Base-by-base conservation (phyloP, 1,284 basidiomycete genomes). In the Cutaneotrichosporon cutaneum region DNA sequence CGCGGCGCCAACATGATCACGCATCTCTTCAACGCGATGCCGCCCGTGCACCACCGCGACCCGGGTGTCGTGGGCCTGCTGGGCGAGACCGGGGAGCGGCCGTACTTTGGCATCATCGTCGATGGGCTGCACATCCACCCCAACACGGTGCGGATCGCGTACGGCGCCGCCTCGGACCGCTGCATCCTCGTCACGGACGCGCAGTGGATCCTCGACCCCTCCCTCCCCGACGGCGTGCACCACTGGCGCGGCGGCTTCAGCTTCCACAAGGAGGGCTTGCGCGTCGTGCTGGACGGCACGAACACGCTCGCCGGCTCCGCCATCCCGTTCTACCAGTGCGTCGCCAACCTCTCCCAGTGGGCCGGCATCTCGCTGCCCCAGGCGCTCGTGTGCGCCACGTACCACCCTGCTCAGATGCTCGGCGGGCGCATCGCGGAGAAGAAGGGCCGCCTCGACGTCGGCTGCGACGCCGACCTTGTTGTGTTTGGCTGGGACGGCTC, bases 101-200 rank as follows among this genome's bases (percentile, higher is more conserved):
- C 92, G 21, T 93, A 86, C 79, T 95, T 90, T 72, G 91, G 90
- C 58, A 81, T 94, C 63, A 95, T 95, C 64, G 91, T 92, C 13
- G 92, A 95, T 74, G 92, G 92, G 0, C 87, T 92, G 61, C 92
- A 95, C 76, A 90, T 87, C 27, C 92, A 94, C 77, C 92, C 92
- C 4, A 91, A 92, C 77, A 90, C 90, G 51, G 90, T 94, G 58
- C 83, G 90, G 69, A 82, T 94, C 63, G 92, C 92, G 1, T 94
- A 94, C 76, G 85, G 87, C 39, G 85, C 89, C 0, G 87, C 88
- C 69, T 88, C 89, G 1, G 87, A 90, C 13, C 89, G 91, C 0
- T 94, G 92, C 71, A 86, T 95, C 47, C 81, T 95, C 42, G 88
- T 94, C 57, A 93, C 91, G 0, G 92, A 95, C 79, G 90, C 90